Percentiles rank a stretch among this genome's conserved stretches.
Conservation (phyloP, 2,329 filamentous ascomycete species). For the Aspergillus arachidicola region DNA sequence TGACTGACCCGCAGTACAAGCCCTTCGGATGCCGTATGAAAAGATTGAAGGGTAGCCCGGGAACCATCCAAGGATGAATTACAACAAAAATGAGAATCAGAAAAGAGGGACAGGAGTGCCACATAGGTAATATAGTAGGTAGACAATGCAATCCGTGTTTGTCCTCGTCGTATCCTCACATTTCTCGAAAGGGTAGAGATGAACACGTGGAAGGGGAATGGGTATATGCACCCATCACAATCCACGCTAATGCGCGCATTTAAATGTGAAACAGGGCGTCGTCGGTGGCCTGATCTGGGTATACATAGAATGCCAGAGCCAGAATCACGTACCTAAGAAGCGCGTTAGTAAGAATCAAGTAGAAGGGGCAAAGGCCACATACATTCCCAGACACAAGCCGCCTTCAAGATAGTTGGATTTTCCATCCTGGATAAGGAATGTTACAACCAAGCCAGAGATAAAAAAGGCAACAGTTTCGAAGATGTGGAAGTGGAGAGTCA, state of each 20-base stretch:
- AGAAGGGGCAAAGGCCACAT: conserved; percentile 30
- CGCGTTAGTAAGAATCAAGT: conserved; percentile 10
- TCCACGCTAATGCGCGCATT: neutral
- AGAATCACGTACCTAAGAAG: conserved; percentile 45
- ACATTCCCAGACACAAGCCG: conserved; percentile 67
- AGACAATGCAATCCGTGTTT: neutral
- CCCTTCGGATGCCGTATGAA: neutral
- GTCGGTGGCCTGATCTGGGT: conserved; percentile 44
- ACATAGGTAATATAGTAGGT: neutral
- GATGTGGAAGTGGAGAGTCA: conserved; percentile 80
- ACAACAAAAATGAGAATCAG: neutral
- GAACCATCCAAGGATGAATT: neutral
- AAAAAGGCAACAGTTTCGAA: conserved; percentile 80
- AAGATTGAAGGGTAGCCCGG: neutral
- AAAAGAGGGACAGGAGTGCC: conserved; percentile 4
- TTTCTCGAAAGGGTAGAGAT: neutral
- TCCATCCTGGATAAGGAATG: conserved; percentile 74
- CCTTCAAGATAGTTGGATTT: conserved; percentile 84
- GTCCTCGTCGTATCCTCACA: neutral
- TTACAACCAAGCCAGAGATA: conserved; percentile 73
- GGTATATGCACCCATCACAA: no score
- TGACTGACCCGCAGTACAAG: conserved; percentile 20
- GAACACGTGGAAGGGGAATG: no score
- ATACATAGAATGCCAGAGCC: conserved; percentile 52
- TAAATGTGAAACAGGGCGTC: conserved; percentile 17